Evolutionary conservation across 2,329 filamentous ascomycete species (phyloP).

Genomic region (Diaporthe sp.): DNA sequence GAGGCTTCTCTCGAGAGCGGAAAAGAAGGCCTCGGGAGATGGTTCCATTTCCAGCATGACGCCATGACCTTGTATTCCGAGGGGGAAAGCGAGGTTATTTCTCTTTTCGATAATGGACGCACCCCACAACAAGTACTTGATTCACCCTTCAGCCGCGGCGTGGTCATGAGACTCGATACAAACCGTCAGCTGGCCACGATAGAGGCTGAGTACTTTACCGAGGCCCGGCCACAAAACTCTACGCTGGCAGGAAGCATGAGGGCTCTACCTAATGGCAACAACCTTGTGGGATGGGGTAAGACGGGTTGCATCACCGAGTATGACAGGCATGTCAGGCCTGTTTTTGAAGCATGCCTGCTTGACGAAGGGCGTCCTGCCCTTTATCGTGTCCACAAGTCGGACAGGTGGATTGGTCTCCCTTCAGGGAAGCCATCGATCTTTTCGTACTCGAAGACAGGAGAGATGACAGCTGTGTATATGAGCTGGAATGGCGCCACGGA

Average conservation of each 20-base stretch:
- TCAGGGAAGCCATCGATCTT: background rate
- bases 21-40: background rate
- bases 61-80: background rate
- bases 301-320: background rate
- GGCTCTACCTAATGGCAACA: background rate
- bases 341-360: slow-evolving; percentile 9
- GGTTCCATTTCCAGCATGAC: slow-evolving; percentile 14
- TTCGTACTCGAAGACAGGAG: background rate
- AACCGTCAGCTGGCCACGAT: background rate
- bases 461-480: background rate
- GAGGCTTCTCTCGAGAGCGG: slow-evolving; percentile 55
- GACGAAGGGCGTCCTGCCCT: slow-evolving; percentile 4
- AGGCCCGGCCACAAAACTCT: background rate
- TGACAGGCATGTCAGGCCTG: background rate
- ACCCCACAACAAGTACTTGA: background rate
- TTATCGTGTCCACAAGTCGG: background rate
- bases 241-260: background rate
- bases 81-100: background rate
- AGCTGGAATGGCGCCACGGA: slow-evolving; percentile 23
- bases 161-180: background rate
- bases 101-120: background rate
- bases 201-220: slow-evolving; percentile 2
- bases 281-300: background rate
- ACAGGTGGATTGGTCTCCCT: background rate
- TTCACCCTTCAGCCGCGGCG: background rate